Percentiles rank a stretch among this genome's conserved stretches.
phyloP scores from a whole-genome alignment of 1,139 yeast species.

The Waltiozyma sp. region DNA sequence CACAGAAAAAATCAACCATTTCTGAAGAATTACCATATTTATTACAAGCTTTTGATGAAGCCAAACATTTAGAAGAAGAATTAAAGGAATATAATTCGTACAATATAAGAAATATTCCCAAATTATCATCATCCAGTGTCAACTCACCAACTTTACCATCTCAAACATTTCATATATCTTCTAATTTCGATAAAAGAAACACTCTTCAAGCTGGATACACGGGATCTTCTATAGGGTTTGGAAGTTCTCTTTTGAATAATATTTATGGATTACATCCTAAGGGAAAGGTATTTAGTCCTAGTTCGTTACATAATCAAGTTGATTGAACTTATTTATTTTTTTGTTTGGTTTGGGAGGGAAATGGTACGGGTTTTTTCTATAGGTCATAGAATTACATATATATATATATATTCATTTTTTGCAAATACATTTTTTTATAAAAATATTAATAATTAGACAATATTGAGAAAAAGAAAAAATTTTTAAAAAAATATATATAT shows the following conservation, averaged over 20 bases:
- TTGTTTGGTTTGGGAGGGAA: too few relatives aligned
- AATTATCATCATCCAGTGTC: background rate
- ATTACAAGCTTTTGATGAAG: constrained; percentile 26
- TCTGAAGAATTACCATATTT: constrained; percentile 25
- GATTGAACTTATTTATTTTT: constrained; percentile 6
- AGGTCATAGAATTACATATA: background rate
- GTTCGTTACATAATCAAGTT: constrained; percentile 12
- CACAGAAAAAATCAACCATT: constrained; percentile 17
- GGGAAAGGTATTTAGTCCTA: constrained; percentile 3
- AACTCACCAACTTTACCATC: background rate
- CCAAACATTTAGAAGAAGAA: constrained; percentile 20
- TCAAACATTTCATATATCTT: background rate
- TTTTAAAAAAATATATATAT: background rate
- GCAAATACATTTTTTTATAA: too few relatives aligned
- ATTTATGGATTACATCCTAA: constrained; percentile 16
- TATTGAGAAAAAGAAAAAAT: background rate
- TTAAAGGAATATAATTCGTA: constrained; percentile 1
- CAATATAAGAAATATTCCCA: too few relatives aligned
- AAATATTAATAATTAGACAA: background rate
- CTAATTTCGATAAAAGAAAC: constrained; percentile 4
- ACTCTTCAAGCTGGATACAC: constrained; percentile 9
- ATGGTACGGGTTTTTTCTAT: background rate
- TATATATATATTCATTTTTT: too few relatives aligned
- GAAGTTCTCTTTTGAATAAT: constrained; percentile 13
- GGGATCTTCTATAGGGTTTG: constrained; percentile 13